These are phyloP conservation scores for Camellia oleifera DNA, from an alignment of 179 eudicot genomes.

Conservation along the genomic window DNA sequence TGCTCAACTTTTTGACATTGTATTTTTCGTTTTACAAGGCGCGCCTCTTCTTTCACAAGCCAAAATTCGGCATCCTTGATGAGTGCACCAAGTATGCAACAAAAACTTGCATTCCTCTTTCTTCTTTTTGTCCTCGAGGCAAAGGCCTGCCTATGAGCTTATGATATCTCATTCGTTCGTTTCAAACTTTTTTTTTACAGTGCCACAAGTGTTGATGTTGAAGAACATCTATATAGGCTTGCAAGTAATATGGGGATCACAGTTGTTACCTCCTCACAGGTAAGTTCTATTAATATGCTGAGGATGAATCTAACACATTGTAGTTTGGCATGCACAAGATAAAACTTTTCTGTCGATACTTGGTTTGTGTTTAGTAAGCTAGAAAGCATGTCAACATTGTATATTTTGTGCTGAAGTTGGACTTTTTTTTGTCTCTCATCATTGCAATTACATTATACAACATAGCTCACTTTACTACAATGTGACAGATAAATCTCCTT, in stretches of 20 bases:
- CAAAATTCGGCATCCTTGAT: conserved; percentile 87
- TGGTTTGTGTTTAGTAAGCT: no score
- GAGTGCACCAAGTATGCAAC: conserved; percentile 91
- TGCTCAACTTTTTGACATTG: background rate
- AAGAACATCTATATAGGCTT: conserved; percentile 88
- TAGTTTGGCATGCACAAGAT: no score
- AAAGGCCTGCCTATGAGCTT: no score
- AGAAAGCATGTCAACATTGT: no score
- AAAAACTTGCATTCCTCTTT: background rate
- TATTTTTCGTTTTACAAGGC: conserved; percentile 55
- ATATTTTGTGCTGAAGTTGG: no score
- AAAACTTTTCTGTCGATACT: no score
- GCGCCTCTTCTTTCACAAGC: conserved; percentile 97
- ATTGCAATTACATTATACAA: background rate
- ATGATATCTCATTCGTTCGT: background rate
- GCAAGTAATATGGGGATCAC: conserved; percentile 76
- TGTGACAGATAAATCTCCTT: background rate
- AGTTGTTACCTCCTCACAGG: conserved; percentile 93
- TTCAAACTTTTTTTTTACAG: conserved; percentile 29
- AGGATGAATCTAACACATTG: no score
- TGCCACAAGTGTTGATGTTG: conserved; percentile 98
- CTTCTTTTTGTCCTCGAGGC: background rate
- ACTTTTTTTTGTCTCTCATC: no score
- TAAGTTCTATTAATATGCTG: conserved; percentile 12
- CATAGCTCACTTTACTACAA: background rate